Evolutionary conservation across 2,329 filamentous ascomycete genomes (phyloP).

Genomic region (Hypoxylon sp.): DNA sequence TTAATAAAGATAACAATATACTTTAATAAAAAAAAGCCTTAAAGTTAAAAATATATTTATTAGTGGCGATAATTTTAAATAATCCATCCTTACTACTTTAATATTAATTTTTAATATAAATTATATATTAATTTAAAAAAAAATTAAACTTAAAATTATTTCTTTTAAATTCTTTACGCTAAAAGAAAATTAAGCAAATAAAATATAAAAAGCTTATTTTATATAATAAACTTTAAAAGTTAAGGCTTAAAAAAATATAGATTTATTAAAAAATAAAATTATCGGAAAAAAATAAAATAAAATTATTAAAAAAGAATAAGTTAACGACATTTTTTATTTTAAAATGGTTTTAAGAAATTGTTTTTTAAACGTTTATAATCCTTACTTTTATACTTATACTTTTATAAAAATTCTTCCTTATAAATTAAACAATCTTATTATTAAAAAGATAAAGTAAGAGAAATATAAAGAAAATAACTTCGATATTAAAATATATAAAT

Average conservation of each 20-base stretch:
- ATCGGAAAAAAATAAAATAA: background rate
- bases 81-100: background rate
- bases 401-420: too few species aligned
- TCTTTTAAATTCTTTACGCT: too few species aligned
- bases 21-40: background rate
- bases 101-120: background rate
- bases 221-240: too few species aligned
- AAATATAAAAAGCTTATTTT: too few species aligned
- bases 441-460: background rate
- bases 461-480: background rate
- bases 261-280: too few species aligned
- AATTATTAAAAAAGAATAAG: background rate
- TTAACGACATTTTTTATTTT: too few species aligned
- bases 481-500: background rate
- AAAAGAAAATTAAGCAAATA: too few species aligned
- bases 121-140: background rate
- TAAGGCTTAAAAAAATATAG: background rate
- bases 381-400: too few species aligned
- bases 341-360: too few species aligned
- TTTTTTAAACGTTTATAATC: too few species aligned
- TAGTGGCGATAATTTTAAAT: background rate
- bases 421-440: background rate
- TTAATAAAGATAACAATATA: too few species aligned
- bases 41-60: background rate
- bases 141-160: too few species aligned